Evolutionary conservation across 1,139 yeast species (phyloP).

Genomic region (Groenewaldozyma auringiensis): DNA sequence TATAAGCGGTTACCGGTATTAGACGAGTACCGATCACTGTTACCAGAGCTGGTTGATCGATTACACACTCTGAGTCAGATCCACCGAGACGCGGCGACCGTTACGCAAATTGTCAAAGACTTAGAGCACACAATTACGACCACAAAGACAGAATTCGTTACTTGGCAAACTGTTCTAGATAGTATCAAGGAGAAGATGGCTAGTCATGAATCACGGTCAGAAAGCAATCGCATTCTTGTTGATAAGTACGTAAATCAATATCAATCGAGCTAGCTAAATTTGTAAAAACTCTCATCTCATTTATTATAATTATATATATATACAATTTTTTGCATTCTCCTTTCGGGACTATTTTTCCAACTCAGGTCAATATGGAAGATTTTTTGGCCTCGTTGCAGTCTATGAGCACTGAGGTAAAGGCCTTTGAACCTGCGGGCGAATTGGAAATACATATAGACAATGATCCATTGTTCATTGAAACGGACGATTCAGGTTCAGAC

Average conservation of each 20-base stretch:
- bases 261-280: too few species aligned
- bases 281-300: too few species aligned
- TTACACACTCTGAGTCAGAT: conserved; percentile 40
- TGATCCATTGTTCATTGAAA: conserved; percentile 12
- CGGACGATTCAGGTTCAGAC: neutral
- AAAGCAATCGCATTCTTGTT: conserved; percentile 1
- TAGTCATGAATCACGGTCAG: conserved; percentile 22
- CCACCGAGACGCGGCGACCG: conserved; percentile 47
- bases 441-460: conserved; percentile 14
- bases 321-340: too few species aligned
- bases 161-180: conserved; percentile 38
- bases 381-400: conserved; percentile 14
- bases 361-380: too few species aligned
- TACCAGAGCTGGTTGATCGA: conserved; percentile 40
- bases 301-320: too few species aligned
- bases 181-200: conserved; percentile 36
- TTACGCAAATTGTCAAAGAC: conserved; percentile 44
- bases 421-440: conserved; percentile 2
- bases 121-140: conserved; percentile 35
- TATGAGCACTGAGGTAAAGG: conserved; percentile 11
- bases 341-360: too few species aligned
- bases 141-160: conserved; percentile 34
- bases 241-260: too few species aligned
- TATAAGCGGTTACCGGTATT: conserved; percentile 35
- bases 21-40: conserved; percentile 18